Evolutionary conservation across 139 green algal species (phyloP), one percentile per base, ranked within the genome.

Genomic region (Raphidocelis subcapitata): DNA sequence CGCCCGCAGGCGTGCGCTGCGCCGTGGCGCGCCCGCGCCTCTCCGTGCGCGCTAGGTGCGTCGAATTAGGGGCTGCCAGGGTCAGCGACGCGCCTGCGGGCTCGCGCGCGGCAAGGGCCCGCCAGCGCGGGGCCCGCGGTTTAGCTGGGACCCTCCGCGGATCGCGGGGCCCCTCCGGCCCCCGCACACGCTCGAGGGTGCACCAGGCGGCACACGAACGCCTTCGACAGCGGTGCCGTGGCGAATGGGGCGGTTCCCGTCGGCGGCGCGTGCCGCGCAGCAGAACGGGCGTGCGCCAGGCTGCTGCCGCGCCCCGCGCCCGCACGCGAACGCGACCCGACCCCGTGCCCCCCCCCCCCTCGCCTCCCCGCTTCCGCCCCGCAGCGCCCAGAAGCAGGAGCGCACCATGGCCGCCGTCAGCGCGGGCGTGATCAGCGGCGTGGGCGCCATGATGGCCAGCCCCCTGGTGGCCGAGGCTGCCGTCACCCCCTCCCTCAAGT

Each of bases 401-500:
- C 72, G 73, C 49, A 51, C 68, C n/a, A 33, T 74, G 35, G 46
- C 65, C 55, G 49, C 81, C 67, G 77, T 94, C n/a, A 76, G 77
- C 51, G 88, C 87, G 35, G 88, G 81, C 71, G 69, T 94, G 47
- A 81, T 83, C 55, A 84, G 76, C 26, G 81, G 79, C 32, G 71
- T 81, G 24, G 88, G 37, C 57, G 81, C 88, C 31, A 68, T 79
- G 60, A 79, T 95, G 79, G 70, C 86, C 52, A 80, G 74, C 72
- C 89, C 90, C 29, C 79, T 93, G 55, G 80, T 86, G 2, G 91
- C 91, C 21, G 73, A 93, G 82, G 93, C 94, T 31, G 86, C 85
- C 23, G 82, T 94, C 4, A 97, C 94, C 26, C 94, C 94, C 33
- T 97, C 92, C 36, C 88, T 98, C 61, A 77, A 66, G 70, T 77